These are phyloP conservation scores for Torrubiellomyces zombiae DNA, from an alignment of 2,329 filamentous ascomycete species.

Conservation along the genomic window DNA sequence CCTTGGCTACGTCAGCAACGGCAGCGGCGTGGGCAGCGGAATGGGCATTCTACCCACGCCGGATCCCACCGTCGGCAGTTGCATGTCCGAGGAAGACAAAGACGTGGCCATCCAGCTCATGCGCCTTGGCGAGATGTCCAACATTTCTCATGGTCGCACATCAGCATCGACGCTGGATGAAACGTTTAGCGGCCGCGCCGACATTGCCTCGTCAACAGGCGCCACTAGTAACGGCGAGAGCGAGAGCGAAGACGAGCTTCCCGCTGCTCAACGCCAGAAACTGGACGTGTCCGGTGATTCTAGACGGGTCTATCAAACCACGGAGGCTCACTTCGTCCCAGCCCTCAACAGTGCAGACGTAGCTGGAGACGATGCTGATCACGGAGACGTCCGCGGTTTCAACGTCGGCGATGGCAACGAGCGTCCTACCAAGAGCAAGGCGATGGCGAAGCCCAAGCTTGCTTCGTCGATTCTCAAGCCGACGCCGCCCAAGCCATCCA, in stretches of 20 bases:
- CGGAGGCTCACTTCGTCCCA: slow-evolving; percentile 34
- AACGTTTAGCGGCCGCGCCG: slow-evolving; percentile 78
- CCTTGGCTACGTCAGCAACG: slow-evolving; percentile 33
- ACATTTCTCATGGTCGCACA: slow-evolving; percentile 81
- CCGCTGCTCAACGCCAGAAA: slow-evolving; percentile 41
- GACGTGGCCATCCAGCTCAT: slow-evolving; percentile 96
- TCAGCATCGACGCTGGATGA: slow-evolving; percentile 90
- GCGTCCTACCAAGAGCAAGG: slow-evolving; percentile 21
- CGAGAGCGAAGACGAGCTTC: slow-evolving; percentile 45
- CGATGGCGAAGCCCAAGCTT: slow-evolving; percentile 23
- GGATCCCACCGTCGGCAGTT: slow-evolving; percentile 92
- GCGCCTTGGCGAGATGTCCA: slow-evolving; percentile 84
- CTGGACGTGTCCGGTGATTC: slow-evolving; percentile 25
- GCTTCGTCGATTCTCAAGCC: slow-evolving; percentile 15
- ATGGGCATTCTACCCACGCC: slow-evolving; percentile 67
- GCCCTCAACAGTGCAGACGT: slow-evolving; percentile 29
- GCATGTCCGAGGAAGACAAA: slow-evolving; percentile 84
- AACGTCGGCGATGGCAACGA: slow-evolving; percentile 21
- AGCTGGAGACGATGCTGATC: slow-evolving; percentile 18
- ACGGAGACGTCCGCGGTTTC: slow-evolving; percentile 16
- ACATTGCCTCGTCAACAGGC: slow-evolving; percentile 68
- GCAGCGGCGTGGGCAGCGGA: slow-evolving; percentile 15
- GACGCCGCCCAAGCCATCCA: slow-evolving; percentile 22
- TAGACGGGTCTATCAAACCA: slow-evolving; percentile 32
- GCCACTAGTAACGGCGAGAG: slow-evolving; percentile 67